These are phyloP conservation scores for Penicillium sp. DNA, from an alignment of 2,329 filamentous ascomycete species.

Conservation along the genomic window DNA sequence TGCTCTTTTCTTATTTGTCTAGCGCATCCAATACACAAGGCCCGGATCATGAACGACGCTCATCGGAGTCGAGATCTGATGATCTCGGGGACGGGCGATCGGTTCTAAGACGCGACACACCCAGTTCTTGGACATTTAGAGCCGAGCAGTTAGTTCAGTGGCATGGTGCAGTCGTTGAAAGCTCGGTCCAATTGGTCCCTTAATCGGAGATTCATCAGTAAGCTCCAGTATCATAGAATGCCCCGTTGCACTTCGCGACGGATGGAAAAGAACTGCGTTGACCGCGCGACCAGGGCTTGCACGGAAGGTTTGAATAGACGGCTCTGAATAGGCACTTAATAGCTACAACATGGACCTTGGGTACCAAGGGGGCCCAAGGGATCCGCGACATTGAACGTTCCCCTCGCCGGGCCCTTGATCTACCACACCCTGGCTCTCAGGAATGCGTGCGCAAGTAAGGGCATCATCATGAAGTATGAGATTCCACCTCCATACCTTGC, in stretches of 20 bases:
- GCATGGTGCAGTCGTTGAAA: neutral
- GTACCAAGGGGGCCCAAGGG: conserved; percentile 20
- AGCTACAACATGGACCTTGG: conserved; percentile 10
- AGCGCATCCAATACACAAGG: neutral
- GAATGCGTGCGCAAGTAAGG: conserved; percentile 23
- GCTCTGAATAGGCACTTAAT: conserved; percentile 10
- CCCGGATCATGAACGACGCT: neutral
- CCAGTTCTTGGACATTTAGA: neutral
- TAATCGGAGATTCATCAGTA: neutral
- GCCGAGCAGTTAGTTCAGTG: neutral
- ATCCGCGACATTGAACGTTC: conserved; percentile 25
- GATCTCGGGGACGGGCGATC: neutral
- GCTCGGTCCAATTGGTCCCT: neutral
- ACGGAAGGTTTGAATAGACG: conserved; percentile 8
- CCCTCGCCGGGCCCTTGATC: conserved; percentile 25
- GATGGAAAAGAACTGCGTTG: neutral
- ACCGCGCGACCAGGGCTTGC: neutral
- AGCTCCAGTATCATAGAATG: neutral
- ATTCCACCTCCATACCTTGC: conserved; percentile 19
- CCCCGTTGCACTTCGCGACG: neutral
- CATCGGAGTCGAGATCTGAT: neutral
- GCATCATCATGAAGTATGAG: conserved; percentile 15
- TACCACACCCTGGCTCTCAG: neutral
- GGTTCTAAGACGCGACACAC: neutral
- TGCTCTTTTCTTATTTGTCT: neutral